These are phyloP conservation scores for Dioscorea alata DNA, from an alignment of 106 monocot genomes.

Conservation along the genomic window DNA sequence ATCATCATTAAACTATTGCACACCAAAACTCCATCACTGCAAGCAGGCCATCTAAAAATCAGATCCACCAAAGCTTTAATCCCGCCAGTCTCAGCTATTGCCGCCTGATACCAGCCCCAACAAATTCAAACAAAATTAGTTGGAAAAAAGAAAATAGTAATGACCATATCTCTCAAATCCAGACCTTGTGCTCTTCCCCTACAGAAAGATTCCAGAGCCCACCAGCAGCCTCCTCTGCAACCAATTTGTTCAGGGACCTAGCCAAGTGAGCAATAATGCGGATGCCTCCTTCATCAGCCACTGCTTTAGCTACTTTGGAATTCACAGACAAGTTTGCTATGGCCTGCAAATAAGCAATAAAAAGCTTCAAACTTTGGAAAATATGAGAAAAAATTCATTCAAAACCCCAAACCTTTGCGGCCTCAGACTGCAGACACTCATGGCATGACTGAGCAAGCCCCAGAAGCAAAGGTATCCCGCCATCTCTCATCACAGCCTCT, in stretches of 20 bases:
- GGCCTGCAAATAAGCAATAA: constrained; percentile 37
- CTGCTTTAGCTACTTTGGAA: constrained; percentile 94
- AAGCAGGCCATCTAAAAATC: constrained; percentile 84
- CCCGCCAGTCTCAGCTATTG: constrained; percentile 88
- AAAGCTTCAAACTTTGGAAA: background rate
- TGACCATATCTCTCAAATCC: background rate
- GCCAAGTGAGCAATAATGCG: constrained; percentile 67
- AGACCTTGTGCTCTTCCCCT: constrained; percentile 98
- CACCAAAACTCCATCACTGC: constrained; percentile 94
- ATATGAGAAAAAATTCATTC: no score
- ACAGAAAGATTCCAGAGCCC: constrained; percentile 99
- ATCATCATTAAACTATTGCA: constrained; percentile 1
- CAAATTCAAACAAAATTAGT: background rate
- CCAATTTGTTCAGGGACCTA: constrained; percentile 84
- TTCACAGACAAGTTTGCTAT: constrained; percentile 96
- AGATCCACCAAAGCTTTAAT: constrained; percentile 96
- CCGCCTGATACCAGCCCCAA: constrained; percentile 39
- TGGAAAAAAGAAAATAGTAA: background rate
- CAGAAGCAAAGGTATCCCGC: constrained; percentile 78
- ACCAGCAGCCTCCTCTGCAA: constrained; percentile 98
- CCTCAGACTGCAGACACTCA: constrained; percentile 87
- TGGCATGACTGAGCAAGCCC: constrained; percentile 72
- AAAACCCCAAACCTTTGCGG: constrained; percentile 64
- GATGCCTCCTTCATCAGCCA: constrained; percentile 93
- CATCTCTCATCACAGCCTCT: constrained; percentile 79